A percentile compares a stretch with the other conserved stretches of the same genome.
Evolutionary conservation across 352 stramenopile species (phyloP).

Genomic region (Globisporangium lucens): DNA sequence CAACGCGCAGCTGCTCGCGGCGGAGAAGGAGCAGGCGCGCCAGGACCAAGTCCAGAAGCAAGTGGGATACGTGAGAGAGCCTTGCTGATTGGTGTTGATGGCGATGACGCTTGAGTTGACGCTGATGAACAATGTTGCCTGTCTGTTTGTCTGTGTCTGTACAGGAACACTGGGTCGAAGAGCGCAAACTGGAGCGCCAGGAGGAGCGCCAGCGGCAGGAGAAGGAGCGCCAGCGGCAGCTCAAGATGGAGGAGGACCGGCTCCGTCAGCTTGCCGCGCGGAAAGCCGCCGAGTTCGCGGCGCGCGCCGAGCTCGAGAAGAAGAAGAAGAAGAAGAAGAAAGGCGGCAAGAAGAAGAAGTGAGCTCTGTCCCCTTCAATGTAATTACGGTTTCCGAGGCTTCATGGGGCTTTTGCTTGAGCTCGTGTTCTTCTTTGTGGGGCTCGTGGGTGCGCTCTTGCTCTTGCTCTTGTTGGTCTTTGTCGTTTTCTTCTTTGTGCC

Average conservation of each 20-base stretch:
- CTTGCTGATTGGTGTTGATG: not conserved
- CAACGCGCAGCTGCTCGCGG: conserved; percentile 46
- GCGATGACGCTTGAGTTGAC: not conserved
- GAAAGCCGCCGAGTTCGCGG: conserved; percentile 69
- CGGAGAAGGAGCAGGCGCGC: conserved; percentile 43
- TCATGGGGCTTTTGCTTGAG: not conserved
- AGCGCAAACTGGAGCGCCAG: conserved; percentile 60
- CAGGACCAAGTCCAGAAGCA: conserved; percentile 49
- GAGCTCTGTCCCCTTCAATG: not conserved
- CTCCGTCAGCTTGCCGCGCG: conserved; percentile 60
- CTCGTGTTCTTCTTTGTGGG: not conserved
- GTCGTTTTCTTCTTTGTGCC: conserved; percentile 20
- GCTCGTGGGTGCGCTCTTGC: conserved; percentile 2
- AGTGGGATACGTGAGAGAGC: conserved; percentile 44
- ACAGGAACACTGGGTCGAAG: conserved; percentile 75
- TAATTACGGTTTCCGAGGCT: not conserved
- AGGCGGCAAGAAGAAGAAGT: conserved; percentile 60
- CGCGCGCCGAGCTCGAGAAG: conserved; percentile 73
- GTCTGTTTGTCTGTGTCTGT: not conserved
- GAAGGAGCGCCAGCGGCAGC: conserved; percentile 48
- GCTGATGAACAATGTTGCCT: conserved; percentile 9
- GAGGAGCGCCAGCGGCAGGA: conserved; percentile 41
- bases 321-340: conserved; percentile 82
- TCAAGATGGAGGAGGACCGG: conserved; percentile 61
- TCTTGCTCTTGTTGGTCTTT: conserved; percentile 11